Evolutionary conservation across 2,329 filamentous ascomycete species (phyloP).

Genomic region (Didymosphaeria variabile): DNA sequence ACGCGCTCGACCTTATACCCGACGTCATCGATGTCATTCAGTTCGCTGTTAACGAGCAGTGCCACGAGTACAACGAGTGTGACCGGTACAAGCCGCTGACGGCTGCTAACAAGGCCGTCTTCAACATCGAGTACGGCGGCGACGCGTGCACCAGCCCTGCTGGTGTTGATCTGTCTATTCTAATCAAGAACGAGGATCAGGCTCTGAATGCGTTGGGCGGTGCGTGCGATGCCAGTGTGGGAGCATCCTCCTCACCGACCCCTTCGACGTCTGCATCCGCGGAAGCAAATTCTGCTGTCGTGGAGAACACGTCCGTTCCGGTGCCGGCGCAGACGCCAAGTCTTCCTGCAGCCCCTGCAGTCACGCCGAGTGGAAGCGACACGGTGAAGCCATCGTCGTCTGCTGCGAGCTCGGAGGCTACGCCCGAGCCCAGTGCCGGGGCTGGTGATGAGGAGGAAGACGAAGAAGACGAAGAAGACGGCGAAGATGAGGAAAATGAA

Average conservation of each 20-base stretch:
- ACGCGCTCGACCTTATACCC: conserved; percentile 67
- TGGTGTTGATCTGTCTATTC: conserved; percentile 29
- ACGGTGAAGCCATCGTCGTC: conserved; percentile 1
- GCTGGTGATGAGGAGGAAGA: conserved; percentile 9
- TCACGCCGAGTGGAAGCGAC: not conserved
- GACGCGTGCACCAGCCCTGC: conserved; percentile 22
- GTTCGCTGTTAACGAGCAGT: conserved; percentile 76
- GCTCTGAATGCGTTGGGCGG: conserved; percentile 26
- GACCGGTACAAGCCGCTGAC: conserved; percentile 65
- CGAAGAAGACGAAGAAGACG: conserved; percentile 7
- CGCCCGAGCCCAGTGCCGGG: not conserved
- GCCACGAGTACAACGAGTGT: conserved; percentile 61
- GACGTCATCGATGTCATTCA: conserved; percentile 61
- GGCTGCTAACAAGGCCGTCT: conserved; percentile 70
- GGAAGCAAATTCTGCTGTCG: not conserved
- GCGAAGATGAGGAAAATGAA: conserved; percentile 8
- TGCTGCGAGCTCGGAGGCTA: not conserved
- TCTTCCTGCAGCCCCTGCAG: not conserved
- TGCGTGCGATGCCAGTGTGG: conserved; percentile 4
- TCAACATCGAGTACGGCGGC: conserved; percentile 74
- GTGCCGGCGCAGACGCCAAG: not conserved
- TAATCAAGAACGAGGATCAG: conserved; percentile 32
- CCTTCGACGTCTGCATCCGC: not conserved
- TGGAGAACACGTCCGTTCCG: not conserved
- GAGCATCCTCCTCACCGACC: not conserved